Percentiles rank a stretch among this genome's conserved stretches.
Conservation (phyloP, 805 yeast species). For the Wickerhamiella siamensis region DNA sequence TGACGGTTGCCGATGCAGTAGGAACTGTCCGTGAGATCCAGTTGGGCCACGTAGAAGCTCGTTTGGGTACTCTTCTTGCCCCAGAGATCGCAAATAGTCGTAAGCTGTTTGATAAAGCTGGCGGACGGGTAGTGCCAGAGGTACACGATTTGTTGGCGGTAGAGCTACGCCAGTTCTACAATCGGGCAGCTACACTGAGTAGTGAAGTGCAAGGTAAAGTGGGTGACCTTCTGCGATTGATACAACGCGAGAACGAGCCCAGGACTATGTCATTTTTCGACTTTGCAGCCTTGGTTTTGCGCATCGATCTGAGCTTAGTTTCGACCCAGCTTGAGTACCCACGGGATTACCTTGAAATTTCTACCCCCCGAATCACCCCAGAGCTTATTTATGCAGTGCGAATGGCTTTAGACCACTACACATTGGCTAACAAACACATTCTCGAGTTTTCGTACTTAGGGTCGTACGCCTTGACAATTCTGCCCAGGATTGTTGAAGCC, state of each 20-base stretch:
- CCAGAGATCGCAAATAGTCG: not conserved
- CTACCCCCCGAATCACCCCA: slow-evolving; percentile 1
- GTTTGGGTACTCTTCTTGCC: slow-evolving; percentile 7
- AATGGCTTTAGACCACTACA: slow-evolving; percentile 13
- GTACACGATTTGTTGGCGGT: slow-evolving; percentile 3
- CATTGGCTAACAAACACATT: slow-evolving; percentile 5
- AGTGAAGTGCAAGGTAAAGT: not conserved
- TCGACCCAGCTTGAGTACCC: not conserved
- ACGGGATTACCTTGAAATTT: not conserved
- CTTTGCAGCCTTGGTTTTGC: slow-evolving; percentile 2
- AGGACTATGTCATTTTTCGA: slow-evolving; percentile 6
- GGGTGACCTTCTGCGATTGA: not conserved
- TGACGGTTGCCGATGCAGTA: slow-evolving; percentile 7
- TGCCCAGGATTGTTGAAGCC: slow-evolving; percentile 5
- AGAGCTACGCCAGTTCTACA: slow-evolving; percentile 6
- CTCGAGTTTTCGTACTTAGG: slow-evolving; percentile 5
- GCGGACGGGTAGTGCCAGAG: slow-evolving; percentile 2
- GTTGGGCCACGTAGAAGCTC: slow-evolving; percentile 6
- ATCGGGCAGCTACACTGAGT: not conserved
- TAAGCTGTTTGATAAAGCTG: not conserved
- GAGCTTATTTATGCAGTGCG: slow-evolving; percentile 10
- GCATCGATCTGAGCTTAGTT: not conserved
- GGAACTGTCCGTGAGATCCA: slow-evolving; percentile 5
- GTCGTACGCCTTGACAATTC: slow-evolving; percentile 7
- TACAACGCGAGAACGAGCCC: not conserved